Conservation (phyloP, 768 basidiomycete species). For the Leccinellum rugosiceps region DNA sequence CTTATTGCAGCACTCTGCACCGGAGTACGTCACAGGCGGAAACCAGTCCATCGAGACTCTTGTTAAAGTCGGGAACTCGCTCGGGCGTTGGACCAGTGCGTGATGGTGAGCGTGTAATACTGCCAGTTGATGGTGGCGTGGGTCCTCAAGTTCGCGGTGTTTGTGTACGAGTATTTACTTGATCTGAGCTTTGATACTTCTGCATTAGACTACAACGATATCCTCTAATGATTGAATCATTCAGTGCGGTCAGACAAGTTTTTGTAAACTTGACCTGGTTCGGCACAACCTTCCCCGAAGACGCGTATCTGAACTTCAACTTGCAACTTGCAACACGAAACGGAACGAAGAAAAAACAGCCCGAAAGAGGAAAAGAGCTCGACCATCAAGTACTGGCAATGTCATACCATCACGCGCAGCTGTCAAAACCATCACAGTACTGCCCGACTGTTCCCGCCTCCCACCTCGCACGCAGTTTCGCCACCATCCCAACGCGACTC, state of each 20-base stretch:
- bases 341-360: neutral
- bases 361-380: neutral
- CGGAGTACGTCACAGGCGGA: neutral
- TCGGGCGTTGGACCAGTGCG: conserved; percentile 22
- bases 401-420: neutral
- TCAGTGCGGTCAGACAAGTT: neutral
- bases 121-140: too few relatives aligned
- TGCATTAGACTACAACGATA: too few relatives aligned
- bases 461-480: conserved; percentile 21
- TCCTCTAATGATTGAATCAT: neutral
- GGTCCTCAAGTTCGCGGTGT: neutral
- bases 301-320: neutral
- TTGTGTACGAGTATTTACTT: neutral
- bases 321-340: neutral
- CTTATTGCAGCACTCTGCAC: conserved; percentile 50
- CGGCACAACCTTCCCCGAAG: too few relatives aligned
- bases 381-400: too few relatives aligned
- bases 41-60: conserved; percentile 58
- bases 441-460: conserved; percentile 3
- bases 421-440: neutral
- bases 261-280: neutral
- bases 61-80: conserved; percentile 43
- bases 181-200: neutral
- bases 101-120: neutral
- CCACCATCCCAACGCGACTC: conserved; percentile 15